These are phyloP conservation scores for Astragalus membranaceus DNA, from an alignment of 306 rosid species.

Conservation along the genomic window DNA sequence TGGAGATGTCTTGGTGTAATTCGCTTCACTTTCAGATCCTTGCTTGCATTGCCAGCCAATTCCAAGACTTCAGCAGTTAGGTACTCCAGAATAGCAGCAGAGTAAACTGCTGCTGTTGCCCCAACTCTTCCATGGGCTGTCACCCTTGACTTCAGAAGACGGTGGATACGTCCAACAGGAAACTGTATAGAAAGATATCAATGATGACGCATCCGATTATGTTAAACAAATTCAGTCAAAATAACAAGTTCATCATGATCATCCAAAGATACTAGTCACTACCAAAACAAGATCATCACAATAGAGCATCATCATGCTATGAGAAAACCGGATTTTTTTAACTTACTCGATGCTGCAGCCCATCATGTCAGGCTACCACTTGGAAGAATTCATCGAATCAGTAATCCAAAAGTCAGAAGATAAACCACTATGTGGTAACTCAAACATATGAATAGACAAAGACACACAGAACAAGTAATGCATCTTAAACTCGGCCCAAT, in stretches of 20 bases:
- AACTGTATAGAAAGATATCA: constrained; percentile 36
- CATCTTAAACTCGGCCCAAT: too few species aligned
- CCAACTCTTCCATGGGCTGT: constrained; percentile 71
- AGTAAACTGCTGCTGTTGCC: constrained; percentile 74
- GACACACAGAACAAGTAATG: neutral
- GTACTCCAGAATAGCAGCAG: constrained; percentile 72
- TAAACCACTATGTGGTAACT: too few species aligned
- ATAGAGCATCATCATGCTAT: too few species aligned
- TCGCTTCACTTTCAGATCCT: constrained; percentile 82
- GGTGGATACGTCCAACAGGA: constrained; percentile 76
- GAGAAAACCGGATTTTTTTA: too few species aligned
- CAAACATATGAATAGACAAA: neutral
- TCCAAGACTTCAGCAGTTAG: constrained; percentile 76
- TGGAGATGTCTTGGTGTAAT: constrained; percentile 77
- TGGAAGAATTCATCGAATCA: neutral
- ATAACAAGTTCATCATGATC: neutral
- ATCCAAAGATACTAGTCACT: neutral
- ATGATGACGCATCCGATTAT: neutral
- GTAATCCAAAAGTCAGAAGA: neutral
- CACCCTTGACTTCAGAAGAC: constrained; percentile 60
- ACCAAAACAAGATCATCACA: neutral
- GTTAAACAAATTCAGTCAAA: neutral
- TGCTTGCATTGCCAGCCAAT: constrained; percentile 80
- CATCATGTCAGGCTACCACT: neutral
- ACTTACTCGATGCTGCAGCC: neutral